Base-by-base conservation (phyloP, 2,329 filamentous ascomycete genomes). In the Paecilomyces formosus region DNA sequence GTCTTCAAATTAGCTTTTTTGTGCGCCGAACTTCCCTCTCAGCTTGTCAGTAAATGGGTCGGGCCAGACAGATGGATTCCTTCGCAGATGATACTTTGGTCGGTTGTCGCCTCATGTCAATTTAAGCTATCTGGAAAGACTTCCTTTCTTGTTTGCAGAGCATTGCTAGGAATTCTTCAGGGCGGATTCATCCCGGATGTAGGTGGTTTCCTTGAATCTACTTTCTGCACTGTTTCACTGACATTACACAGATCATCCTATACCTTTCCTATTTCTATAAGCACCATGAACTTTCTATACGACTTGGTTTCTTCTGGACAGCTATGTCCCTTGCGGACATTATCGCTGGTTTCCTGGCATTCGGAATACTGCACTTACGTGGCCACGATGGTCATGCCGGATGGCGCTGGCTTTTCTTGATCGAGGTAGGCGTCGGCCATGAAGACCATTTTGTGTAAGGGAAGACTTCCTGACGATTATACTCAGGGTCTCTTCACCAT, bases 211-310 rank as follows among this genome's bases (percentile, higher is more conserved):
- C 28, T 12, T 56, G 26, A 33, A 1, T 55, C 51, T 15, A 54
- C 62, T 13, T 58, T 45, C 35, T 45, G 1, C n/a, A 56, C 45
- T 54, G 51, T 63, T 12, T 61, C 54, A 26, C 57, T 59, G 28
- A 58, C 55, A 18, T 31, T 5, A 28, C 11, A 15, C 24, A 68
- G 62, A 61, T 67, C 26, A 65, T 76, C 22, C 61, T 76, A 0
- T 90, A 86, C 69, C 76, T 90, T 3, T 85, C 82, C 3, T 90
- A 90, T 68, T 91, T 86, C 67, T 90, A 90, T 73, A 90, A 83
- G 54, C 81, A 82, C 1, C 78, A 79, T 54, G 88, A 90, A 68
- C 76, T 90, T 0, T 85, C 87, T 0, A 79, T 81, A 3, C 63
- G 70, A 12, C 59, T 68, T 33, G 61, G 67, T 8, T 68, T 66